Conservation (phyloP, 2,329 filamentous ascomycete species). For the Fusarium odoratissimum region DNA sequence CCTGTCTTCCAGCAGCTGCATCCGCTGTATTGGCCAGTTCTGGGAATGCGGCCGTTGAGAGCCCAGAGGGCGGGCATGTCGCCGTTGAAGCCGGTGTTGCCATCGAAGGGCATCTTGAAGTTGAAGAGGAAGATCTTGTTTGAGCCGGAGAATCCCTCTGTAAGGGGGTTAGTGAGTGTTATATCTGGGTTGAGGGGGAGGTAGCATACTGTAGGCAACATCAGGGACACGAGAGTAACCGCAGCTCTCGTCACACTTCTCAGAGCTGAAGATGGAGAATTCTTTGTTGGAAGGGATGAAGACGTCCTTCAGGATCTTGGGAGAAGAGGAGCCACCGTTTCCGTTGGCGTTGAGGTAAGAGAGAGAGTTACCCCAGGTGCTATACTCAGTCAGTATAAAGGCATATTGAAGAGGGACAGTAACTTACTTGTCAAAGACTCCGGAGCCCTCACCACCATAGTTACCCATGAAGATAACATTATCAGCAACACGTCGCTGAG, state of each 20-base stretch:
- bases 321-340: slow-evolving; percentile 51
- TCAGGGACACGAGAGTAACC: slow-evolving; percentile 57
- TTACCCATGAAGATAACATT: slow-evolving; percentile 63
- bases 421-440: slow-evolving; percentile 58
- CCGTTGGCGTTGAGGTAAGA: slow-evolving; percentile 59
- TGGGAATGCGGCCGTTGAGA: slow-evolving; percentile 78
- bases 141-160: slow-evolving; percentile 76
- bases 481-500: slow-evolving; percentile 52
- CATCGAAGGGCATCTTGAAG: slow-evolving; percentile 76
- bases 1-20: slow-evolving; percentile 78
- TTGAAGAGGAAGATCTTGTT: slow-evolving; percentile 80
- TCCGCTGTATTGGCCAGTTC: slow-evolving; percentile 74
- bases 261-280: slow-evolving; percentile 59
- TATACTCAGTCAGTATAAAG: slow-evolving; percentile 39
- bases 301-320: slow-evolving; percentile 55
- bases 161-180: slow-evolving; percentile 2
- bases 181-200: background rate
- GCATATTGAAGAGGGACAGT: background rate
- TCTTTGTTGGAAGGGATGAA: slow-evolving; percentile 58
- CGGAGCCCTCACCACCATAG: slow-evolving; percentile 57
- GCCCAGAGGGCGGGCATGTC: slow-evolving; percentile 83
- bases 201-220: slow-evolving; percentile 58
- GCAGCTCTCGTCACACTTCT: slow-evolving; percentile 57
- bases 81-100: slow-evolving; percentile 61
- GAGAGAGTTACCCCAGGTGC: slow-evolving; percentile 59